Conservation (phyloP, 768 basidiomycete genomes). For the Agrocybe pediades region DNA sequence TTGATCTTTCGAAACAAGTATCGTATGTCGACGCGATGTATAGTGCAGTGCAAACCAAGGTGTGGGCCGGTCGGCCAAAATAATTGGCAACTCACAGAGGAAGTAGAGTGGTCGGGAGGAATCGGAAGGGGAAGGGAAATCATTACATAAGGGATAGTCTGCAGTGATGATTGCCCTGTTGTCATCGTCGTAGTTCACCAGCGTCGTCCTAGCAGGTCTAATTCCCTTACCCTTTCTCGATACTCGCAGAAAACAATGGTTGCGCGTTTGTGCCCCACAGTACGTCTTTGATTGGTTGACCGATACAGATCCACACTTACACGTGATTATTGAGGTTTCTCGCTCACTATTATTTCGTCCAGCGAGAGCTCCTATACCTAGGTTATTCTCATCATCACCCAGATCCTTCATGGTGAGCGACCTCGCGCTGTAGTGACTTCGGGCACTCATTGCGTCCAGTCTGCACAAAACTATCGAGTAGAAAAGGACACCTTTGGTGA, state of each 20-base stretch:
- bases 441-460: slow-evolving; percentile 22
- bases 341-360: slow-evolving; percentile 14
- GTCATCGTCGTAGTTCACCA: slow-evolving; percentile 1
- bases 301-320: slow-evolving; percentile 14
- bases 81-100: background rate
- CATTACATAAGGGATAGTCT: background rate
- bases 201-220: background rate
- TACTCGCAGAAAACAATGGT: slow-evolving; percentile 14
- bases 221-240: background rate
- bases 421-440: slow-evolving; percentile 27
- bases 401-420: slow-evolving; percentile 28
- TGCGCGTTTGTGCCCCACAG: slow-evolving; percentile 17
- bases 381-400: background rate
- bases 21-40: no score
- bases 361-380: slow-evolving; percentile 12
- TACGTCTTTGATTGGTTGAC: slow-evolving; percentile 8
- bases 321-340: slow-evolving; percentile 37
- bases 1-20: no score
- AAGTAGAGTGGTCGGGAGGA: slow-evolving; percentile 7
- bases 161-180: background rate
- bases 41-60: no score
- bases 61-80: background rate
- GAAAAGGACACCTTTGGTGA: slow-evolving; percentile 98
- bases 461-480: slow-evolving; percentile 60
- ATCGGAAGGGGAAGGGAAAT: slow-evolving; percentile 14